Evolutionary conservation across 1,139 yeast species (phyloP).

Genomic region (Nadsonia starkeyi-henricii): DNA sequence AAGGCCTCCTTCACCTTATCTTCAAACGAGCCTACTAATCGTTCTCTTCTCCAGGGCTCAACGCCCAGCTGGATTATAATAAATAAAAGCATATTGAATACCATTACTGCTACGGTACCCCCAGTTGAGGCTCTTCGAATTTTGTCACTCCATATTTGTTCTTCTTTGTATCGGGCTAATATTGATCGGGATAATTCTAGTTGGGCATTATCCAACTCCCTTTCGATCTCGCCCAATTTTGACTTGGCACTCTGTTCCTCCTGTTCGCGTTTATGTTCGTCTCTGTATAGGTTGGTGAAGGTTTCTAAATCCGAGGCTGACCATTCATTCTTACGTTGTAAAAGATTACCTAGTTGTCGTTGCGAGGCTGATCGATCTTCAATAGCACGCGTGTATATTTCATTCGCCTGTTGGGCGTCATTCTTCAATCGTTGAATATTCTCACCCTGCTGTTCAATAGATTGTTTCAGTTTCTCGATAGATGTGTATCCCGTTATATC

Average conservation of each 20-base stretch:
- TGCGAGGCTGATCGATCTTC: slow-evolving; percentile 59
- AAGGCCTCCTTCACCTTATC: slow-evolving; percentile 40
- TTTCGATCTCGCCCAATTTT: slow-evolving; percentile 44
- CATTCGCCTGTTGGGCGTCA: slow-evolving; percentile 37
- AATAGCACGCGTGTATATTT: slow-evolving; percentile 47
- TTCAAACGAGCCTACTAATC: slow-evolving; percentile 74
- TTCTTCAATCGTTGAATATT: slow-evolving; percentile 36
- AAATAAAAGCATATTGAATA: slow-evolving; percentile 65
- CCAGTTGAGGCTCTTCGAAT: slow-evolving; percentile 88
- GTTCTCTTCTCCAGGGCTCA: slow-evolving; percentile 87
- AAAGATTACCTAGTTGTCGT: slow-evolving; percentile 70
- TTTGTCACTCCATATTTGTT: slow-evolving; percentile 96
- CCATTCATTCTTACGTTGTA: slow-evolving; percentile 83
- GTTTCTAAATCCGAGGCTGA: slow-evolving; percentile 59
- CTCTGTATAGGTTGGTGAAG: slow-evolving; percentile 67
- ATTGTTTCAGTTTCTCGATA: slow-evolving; percentile 55
- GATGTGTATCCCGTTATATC: slow-evolving; percentile 87
- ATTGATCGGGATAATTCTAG: slow-evolving; percentile 62
- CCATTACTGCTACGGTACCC: slow-evolving; percentile 92
- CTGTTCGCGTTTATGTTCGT: slow-evolving; percentile 65
- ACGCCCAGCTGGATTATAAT: slow-evolving; percentile 70
- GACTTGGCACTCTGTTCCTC: slow-evolving; percentile 41
- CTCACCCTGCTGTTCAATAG: slow-evolving; percentile 38
- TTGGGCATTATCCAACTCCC: slow-evolving; percentile 54
- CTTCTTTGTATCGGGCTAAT: slow-evolving; percentile 84